Percentiles rank a stretch among this genome's conserved stretches.
These are phyloP conservation scores for Aspergillus biplanus DNA, from an alignment of 495 filamentous ascomycete genomes.

Conservation along the genomic window DNA sequence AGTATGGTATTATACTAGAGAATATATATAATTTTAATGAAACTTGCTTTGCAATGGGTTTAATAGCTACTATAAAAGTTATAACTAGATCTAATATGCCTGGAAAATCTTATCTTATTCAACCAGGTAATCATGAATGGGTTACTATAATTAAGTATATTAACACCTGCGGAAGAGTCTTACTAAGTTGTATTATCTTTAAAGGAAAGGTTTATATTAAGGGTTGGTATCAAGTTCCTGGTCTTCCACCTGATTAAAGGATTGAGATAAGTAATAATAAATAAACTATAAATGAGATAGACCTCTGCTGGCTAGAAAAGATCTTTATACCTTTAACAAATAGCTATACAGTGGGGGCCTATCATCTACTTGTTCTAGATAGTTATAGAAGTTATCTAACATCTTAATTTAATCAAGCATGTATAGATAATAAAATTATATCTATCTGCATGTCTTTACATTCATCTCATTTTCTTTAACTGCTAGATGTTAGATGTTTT, in stretches of 20 bases:
- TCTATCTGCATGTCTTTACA: background rate
- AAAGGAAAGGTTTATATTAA: background rate
- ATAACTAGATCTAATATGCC: background rate
- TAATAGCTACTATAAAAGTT: background rate
- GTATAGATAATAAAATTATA: background rate
- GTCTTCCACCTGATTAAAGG: background rate
- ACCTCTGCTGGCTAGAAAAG: no score
- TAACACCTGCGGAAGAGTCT: background rate
- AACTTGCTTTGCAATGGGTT: background rate
- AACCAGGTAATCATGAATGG: constrained; percentile 3
- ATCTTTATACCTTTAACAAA: no score
- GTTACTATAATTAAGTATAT: background rate
- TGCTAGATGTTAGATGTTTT: background rate
- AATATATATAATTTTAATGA: background rate
- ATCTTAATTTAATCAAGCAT: background rate
- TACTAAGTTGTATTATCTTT: background rate
- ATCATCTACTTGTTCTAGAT: background rate
- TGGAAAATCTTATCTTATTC: constrained; percentile 4
- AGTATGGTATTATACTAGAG: no score
- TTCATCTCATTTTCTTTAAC: background rate
- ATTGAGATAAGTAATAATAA: background rate
- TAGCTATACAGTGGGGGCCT: background rate
- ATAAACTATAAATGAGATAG: no score
- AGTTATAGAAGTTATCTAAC: background rate
- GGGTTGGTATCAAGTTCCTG: background rate